Percentiles rank a stretch among this genome's conserved stretches.
These are phyloP conservation scores for Botrytis byssoidea DNA, from an alignment of 2,329 filamentous ascomycete species.

Conservation along the genomic window DNA sequence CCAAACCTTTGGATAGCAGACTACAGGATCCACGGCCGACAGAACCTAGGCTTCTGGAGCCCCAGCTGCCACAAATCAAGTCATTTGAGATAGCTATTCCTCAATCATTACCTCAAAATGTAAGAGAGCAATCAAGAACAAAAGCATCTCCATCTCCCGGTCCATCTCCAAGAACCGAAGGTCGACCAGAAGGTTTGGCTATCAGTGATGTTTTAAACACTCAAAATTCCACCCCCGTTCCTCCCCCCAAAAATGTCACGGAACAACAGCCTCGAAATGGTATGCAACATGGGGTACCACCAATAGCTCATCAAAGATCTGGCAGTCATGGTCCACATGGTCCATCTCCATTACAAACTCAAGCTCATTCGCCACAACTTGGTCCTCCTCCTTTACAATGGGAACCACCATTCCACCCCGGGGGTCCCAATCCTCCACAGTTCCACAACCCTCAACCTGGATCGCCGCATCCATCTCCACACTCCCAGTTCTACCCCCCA, in stretches of 20 bases:
- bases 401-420: constrained; percentile 34
- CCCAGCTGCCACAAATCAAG: constrained; percentile 13
- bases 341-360: constrained; percentile 34
- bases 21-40: constrained; percentile 19
- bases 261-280: constrained; percentile 24
- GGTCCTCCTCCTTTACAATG: constrained; percentile 28
- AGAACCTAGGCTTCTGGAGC: constrained; percentile 22
- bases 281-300: constrained; percentile 22
- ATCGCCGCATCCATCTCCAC: constrained; percentile 21
- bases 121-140: constrained; percentile 19
- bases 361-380: constrained; percentile 24
- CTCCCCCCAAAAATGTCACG: constrained; percentile 21
- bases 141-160: constrained; percentile 24
- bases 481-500: constrained; percentile 21
- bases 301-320: constrained; percentile 22
- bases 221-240: constrained; percentile 25
- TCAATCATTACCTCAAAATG: constrained; percentile 13
- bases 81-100: constrained; percentile 20
- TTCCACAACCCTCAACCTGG: constrained; percentile 23
- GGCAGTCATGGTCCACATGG: constrained; percentile 30
- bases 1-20: constrained; percentile 20
- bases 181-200: constrained; percentile 31
- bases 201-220: constrained; percentile 35
- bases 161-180: constrained; percentile 27
- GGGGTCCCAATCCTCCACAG: constrained; percentile 21